Percentiles rank a stretch among this genome's conserved stretches.
phyloP scores from a whole-genome alignment of 2,329 filamentous ascomycete species.

The Penicillium sp. region DNA sequence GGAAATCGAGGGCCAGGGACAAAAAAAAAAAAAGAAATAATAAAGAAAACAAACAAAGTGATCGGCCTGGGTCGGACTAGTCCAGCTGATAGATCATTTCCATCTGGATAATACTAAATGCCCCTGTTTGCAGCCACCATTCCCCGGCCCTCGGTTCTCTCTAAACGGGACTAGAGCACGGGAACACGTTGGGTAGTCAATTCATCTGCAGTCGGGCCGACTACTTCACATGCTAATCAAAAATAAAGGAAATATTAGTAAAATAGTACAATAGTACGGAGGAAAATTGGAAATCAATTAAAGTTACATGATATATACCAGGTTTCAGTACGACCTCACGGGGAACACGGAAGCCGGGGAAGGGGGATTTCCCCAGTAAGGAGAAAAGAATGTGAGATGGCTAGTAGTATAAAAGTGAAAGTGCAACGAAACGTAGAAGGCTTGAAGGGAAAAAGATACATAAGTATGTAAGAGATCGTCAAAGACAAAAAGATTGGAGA shows the following conservation, averaged over 20 bases:
- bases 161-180: constrained; percentile 4
- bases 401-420: not conserved
- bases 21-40: not conserved
- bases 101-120: no score
- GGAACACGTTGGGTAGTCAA: constrained; percentile 7
- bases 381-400: not conserved
- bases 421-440: not conserved
- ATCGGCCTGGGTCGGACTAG: not conserved
- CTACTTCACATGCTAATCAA: not conserved
- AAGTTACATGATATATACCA: not conserved
- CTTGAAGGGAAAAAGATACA: not conserved
- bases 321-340: not conserved
- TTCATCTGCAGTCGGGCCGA: constrained; percentile 11
- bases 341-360: not conserved
- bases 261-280: not conserved
- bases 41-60: not conserved
- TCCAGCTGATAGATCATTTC: constrained; percentile 7
- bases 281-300: not conserved
- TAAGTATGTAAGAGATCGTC: not conserved
- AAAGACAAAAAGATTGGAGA: not conserved
- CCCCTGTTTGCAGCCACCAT: not conserved
- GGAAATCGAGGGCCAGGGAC: not conserved
- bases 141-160: not conserved
- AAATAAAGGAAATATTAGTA: not conserved
- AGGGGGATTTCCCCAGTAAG: not conserved